These are phyloP conservation scores for Phoma herbarum DNA, from an alignment of 2,329 filamentous ascomycete species.

Conservation along the genomic window DNA sequence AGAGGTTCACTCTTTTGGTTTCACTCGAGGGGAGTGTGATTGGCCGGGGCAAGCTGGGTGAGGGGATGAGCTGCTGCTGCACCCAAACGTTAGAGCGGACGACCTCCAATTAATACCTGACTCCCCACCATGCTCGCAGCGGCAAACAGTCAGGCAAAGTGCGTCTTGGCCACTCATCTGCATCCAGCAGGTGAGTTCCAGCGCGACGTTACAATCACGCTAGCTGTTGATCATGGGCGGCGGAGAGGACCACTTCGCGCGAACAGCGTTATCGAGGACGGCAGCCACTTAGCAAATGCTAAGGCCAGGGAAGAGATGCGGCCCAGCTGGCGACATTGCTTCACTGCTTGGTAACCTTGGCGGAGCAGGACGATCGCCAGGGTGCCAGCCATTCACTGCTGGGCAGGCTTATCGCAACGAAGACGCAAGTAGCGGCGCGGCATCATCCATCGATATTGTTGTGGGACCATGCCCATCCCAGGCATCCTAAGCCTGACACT, in stretches of 20 bases:
- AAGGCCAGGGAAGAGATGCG: conserved; percentile 29
- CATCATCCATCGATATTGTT: conserved; percentile 4
- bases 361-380: conserved; percentile 29
- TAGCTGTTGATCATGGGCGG: conserved; percentile 27
- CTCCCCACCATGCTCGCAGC: conserved; percentile 11
- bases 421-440: conserved; percentile 17
- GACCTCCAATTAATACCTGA: conserved; percentile 30
- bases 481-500: background rate
- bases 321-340: conserved; percentile 38
- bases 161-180: conserved; percentile 36
- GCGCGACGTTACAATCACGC: conserved; percentile 38
- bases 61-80: conserved; percentile 26
- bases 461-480: background rate
- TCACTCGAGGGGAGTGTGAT: conserved; percentile 21
- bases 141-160: conserved; percentile 22
- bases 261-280: conserved; percentile 33
- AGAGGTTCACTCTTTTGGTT: conserved; percentile 11
- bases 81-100: conserved; percentile 16
- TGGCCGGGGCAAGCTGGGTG: conserved; percentile 21
- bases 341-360: conserved; percentile 45
- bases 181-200: conserved; percentile 44
- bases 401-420: conserved; percentile 21
- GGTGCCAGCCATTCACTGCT: conserved; percentile 21
- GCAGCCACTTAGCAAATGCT: conserved; percentile 33
- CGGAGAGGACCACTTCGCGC: conserved; percentile 19